Conservation (phyloP, 176 grass and related monocot species). For the Elaeis guineensis region DNA sequence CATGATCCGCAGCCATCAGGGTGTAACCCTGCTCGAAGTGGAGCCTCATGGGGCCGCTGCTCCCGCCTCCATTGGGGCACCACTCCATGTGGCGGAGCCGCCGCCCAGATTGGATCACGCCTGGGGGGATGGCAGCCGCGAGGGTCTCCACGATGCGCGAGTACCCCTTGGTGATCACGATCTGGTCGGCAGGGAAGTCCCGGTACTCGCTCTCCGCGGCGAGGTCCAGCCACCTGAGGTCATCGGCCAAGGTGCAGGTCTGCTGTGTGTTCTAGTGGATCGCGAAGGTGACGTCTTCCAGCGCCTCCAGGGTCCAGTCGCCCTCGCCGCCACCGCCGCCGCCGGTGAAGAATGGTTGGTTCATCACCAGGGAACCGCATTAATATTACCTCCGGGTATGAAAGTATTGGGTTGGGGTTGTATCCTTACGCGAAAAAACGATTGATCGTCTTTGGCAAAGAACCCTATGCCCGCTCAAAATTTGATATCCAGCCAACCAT, state of each 20-base stretch:
- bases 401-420: too few relatives aligned
- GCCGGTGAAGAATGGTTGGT: too few relatives aligned
- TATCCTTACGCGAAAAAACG: too few relatives aligned
- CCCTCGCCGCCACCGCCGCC: neutral
- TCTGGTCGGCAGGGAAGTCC: slow-evolving; percentile 73
- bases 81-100: slow-evolving; percentile 49
- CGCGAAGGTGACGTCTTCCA: slow-evolving; percentile 53
- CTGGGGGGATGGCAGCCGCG: slow-evolving; percentile 32
- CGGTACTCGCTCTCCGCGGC: slow-evolving; percentile 79
- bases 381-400: too few relatives aligned
- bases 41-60: slow-evolving; percentile 33
- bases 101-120: slow-evolving; percentile 34
- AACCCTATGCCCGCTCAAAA: too few relatives aligned
- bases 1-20: slow-evolving; percentile 42
- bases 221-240: slow-evolving; percentile 54
- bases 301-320: slow-evolving; percentile 25
- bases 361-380: too few relatives aligned
- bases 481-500: too few relatives aligned
- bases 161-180: slow-evolving; percentile 71
- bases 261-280: slow-evolving; percentile 61
- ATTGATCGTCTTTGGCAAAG: too few relatives aligned
- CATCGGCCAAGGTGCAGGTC: slow-evolving; percentile 48
- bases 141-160: slow-evolving; percentile 51
- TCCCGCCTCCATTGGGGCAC: slow-evolving; percentile 9
- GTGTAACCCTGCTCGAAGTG: slow-evolving; percentile 32